phyloP scores from a whole-genome alignment of 768 basidiomycete genomes.

The Leccinellum rugosiceps region DNA sequence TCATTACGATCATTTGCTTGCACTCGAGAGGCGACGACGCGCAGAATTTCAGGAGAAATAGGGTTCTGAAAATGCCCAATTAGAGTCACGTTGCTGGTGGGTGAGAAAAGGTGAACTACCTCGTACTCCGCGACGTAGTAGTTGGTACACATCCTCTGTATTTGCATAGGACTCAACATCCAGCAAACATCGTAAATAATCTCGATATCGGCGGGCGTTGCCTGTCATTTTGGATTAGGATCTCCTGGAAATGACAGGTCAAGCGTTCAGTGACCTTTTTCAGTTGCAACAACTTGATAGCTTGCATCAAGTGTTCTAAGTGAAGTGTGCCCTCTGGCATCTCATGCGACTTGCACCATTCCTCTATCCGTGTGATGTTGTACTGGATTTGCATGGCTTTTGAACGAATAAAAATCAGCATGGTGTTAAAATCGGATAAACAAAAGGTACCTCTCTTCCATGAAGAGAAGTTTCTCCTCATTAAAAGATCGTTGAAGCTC shows the following conservation, averaged over 20 bases:
- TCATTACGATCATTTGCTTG: conserved; percentile 96
- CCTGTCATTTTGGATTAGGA: conserved; percentile 41
- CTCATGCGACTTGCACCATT: conserved; percentile 99
- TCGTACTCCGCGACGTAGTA: conserved; percentile 99
- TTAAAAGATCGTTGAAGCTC: conserved; percentile 96
- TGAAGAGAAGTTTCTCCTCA: conserved; percentile 98
- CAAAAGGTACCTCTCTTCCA: conserved; percentile 90
- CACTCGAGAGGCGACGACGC: conserved; percentile 94
- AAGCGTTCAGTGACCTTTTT: conserved; percentile 71
- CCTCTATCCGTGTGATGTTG: conserved; percentile 95
- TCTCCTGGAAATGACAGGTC: conserved; percentile 3
- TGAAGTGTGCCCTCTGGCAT: conserved; percentile 99
- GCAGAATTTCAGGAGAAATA: conserved; percentile 94
- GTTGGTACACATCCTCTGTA: conserved; percentile 98
- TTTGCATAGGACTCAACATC: conserved; percentile 99
- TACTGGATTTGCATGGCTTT: conserved; percentile 99
- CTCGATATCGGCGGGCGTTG: conserved; percentile 92
- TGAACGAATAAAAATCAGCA: conserved; percentile 2
- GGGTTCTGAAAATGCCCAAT: conserved; percentile 60
- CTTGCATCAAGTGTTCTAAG: conserved; percentile 98
- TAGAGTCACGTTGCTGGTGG: not conserved
- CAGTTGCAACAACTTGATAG: conserved; percentile 94
- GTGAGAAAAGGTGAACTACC: conserved; percentile 41
- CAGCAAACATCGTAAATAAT: conserved; percentile 99
- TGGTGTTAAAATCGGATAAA: not conserved